These are phyloP conservation scores for Saturnispora diversa DNA, from an alignment of 805 yeast species.

Conservation along the genomic window DNA sequence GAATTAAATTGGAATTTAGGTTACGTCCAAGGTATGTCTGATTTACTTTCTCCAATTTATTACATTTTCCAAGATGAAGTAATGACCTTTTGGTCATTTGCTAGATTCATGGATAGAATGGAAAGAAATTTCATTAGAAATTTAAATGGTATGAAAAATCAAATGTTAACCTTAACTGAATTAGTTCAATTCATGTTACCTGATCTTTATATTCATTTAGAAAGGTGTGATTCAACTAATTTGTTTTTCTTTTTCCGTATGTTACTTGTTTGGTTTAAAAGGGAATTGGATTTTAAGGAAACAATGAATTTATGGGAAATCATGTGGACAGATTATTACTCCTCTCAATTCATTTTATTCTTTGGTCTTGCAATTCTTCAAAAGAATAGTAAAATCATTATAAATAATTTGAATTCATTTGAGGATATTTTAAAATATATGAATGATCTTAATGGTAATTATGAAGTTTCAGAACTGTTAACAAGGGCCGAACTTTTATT, in stretches of 20 bases:
- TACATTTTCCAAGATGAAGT: conserved; percentile 59
- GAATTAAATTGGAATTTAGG: conserved; percentile 79
- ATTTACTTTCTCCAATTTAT: conserved; percentile 80
- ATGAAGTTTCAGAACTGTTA: conserved; percentile 68
- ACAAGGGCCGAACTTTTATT: conserved; percentile 82
- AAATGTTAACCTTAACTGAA: conserved; percentile 75
- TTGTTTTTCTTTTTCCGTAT: conserved; percentile 90
- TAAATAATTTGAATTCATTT: conserved; percentile 64
- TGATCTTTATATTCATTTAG: conserved; percentile 69
- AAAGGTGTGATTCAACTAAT: conserved; percentile 80
- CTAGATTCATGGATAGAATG: conserved; percentile 86
- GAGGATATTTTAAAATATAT: conserved; percentile 90
- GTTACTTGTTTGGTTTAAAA: conserved; percentile 90
- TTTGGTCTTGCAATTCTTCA: conserved; percentile 85
- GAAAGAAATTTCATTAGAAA: conserved; percentile 88
- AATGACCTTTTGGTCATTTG: conserved; percentile 82
- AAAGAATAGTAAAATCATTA: conserved; percentile 72
- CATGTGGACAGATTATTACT: conserved; percentile 78
- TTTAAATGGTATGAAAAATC: conserved; percentile 88
- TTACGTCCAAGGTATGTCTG: conserved; percentile 98
- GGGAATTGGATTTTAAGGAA: conserved; percentile 78
- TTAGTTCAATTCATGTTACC: conserved; percentile 89
- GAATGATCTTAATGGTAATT: conserved; percentile 76
- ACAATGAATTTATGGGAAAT: conserved; percentile 85
- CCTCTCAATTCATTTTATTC: conserved; percentile 83